Conservation (phyloP, 1,284 basidiomycete genomes). For the Apiotrichum gracile region DNA sequence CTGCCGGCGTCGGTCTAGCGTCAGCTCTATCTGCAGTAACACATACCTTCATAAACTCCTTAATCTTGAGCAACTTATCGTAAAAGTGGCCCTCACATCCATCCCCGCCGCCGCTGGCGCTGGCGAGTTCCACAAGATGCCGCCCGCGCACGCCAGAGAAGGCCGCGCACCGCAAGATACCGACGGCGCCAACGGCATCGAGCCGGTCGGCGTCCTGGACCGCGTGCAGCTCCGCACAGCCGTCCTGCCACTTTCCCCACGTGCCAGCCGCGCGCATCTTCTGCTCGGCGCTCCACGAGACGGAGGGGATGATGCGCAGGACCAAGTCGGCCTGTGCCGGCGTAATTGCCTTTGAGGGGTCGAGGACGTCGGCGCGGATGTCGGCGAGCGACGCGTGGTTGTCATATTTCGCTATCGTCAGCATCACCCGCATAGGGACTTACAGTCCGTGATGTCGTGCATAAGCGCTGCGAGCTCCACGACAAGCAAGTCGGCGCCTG, state of each 20-base stretch:
- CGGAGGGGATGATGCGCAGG: slow-evolving; percentile 64
- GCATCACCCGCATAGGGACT: slow-evolving; percentile 14
- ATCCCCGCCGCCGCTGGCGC: too few relatives aligned
- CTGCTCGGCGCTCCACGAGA: slow-evolving; percentile 82
- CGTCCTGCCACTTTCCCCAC: slow-evolving; percentile 66
- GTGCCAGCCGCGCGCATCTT: slow-evolving; percentile 55
- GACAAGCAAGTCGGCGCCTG: slow-evolving; percentile 58
- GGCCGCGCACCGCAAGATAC: slow-evolving; percentile 78
- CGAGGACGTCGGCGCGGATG: slow-evolving; percentile 26
- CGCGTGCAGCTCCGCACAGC: slow-evolving; percentile 76
- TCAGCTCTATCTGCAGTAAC: neutral
- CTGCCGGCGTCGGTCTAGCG: slow-evolving; percentile 56
- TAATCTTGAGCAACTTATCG: slow-evolving; percentile 75
- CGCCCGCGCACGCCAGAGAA: slow-evolving; percentile 56
- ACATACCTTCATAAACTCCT: slow-evolving; percentile 60
- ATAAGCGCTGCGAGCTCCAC: slow-evolving; percentile 79
- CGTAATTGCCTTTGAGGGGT: neutral
- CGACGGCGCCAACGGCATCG: slow-evolving; percentile 87
- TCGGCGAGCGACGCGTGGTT: slow-evolving; percentile 16
- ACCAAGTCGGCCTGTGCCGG: slow-evolving; percentile 27
- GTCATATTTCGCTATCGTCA: slow-evolving; percentile 35
- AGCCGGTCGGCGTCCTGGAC: slow-evolving; percentile 89
- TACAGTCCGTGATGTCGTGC: slow-evolving; percentile 61
- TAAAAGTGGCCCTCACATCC: slow-evolving; percentile 84
- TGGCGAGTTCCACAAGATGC: slow-evolving; percentile 12